phyloP scores from a whole-genome alignment of 2,329 filamentous ascomycete species.

The Pseudocercospora vitis region DNA sequence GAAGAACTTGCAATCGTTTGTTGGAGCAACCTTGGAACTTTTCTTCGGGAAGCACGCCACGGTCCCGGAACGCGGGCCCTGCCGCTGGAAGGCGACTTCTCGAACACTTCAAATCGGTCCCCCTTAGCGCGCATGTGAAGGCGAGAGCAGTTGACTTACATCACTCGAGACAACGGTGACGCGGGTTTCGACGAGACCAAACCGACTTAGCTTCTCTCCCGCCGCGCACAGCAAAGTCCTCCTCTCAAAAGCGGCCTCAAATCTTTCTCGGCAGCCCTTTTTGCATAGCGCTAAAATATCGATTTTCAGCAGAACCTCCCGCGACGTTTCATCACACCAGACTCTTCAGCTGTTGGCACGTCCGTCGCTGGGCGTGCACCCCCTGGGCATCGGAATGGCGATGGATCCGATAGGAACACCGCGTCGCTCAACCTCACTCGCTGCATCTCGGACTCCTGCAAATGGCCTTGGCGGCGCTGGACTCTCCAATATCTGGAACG shows the following conservation, averaged over 20 bases:
- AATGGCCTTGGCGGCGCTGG: not conserved
- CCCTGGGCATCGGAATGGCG: conserved; percentile 8
- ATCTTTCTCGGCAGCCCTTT: not conserved
- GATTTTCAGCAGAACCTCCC: conserved; percentile 10
- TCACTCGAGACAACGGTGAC: not conserved
- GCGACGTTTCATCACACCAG: conserved; percentile 9
- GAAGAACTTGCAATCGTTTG: not conserved
- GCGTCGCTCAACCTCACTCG: conserved; percentile 22
- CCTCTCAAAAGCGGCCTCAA: not conserved
- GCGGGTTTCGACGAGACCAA: conserved; percentile 1
- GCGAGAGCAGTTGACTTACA: not conserved
- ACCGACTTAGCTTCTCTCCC: not conserved
- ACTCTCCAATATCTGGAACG: not conserved
- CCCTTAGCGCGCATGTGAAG: conserved; percentile 6
- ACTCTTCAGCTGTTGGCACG: conserved; percentile 18
- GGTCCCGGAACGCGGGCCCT: not conserved
- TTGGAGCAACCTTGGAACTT: not conserved
- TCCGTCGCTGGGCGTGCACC: conserved; percentile 19
- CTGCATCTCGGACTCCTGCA: not conserved
- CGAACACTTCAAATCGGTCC: conserved; percentile 7
- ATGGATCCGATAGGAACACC: conserved; percentile 28
- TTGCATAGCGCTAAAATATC: conserved; percentile 6
- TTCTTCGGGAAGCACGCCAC: not conserved
- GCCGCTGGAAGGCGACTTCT: not conserved
- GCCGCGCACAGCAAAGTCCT: not conserved